Percentiles rank a stretch among this genome's conserved stretches.
Evolutionary conservation across 345 rosid genomes (phyloP).

Genomic region (Citrus unshiu): DNA sequence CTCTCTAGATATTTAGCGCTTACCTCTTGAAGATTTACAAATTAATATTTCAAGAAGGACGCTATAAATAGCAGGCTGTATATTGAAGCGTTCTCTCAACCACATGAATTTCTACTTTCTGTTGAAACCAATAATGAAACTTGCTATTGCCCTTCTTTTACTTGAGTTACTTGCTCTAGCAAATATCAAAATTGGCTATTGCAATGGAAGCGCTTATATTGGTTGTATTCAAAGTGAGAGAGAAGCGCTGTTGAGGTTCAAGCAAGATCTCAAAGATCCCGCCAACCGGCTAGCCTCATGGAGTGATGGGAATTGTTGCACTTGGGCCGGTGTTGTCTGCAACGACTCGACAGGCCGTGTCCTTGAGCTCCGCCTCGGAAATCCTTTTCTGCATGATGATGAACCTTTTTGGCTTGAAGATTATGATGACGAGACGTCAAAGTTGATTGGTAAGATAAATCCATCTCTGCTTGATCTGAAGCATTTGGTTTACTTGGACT

Average conservation of each 20-base stretch:
- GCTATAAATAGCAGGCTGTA: too few relatives aligned
- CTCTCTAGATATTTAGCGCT: too few relatives aligned
- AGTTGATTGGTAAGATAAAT: neutral
- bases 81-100: too few relatives aligned
- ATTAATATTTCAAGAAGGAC: too few relatives aligned
- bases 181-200: neutral
- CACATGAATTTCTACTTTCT: too few relatives aligned
- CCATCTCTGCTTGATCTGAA: neutral
- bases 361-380: constrained; percentile 11
- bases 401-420: neutral
- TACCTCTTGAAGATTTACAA: too few relatives aligned
- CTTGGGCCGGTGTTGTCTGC: constrained; percentile 30
- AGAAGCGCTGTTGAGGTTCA: neutral
- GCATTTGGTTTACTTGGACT: constrained; percentile 2
- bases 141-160: too few relatives aligned
- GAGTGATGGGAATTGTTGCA: constrained; percentile 20
- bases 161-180: too few relatives aligned
- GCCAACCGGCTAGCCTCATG: neutral
- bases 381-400: neutral
- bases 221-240: neutral
- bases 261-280: neutral
- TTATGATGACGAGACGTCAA: neutral
- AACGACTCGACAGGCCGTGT: constrained; percentile 20
- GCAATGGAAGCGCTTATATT: neutral
- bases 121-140: too few relatives aligned